phyloP scores from a whole-genome alignment of 805 yeast species.

The Metschnikowia santaceciliae region DNA sequence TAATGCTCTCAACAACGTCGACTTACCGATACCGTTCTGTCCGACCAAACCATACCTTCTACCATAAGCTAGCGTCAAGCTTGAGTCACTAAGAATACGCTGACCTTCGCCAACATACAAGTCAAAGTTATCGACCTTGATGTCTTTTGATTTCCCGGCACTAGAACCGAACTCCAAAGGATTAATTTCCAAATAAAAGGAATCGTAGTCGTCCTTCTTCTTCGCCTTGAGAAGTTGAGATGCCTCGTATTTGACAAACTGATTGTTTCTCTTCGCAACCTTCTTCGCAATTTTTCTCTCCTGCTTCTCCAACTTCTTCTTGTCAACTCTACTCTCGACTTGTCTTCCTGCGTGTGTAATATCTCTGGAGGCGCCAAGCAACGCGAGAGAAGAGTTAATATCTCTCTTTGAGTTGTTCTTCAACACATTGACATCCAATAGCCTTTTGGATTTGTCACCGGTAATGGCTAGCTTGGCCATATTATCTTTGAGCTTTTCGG shows the following conservation, averaged over 20 bases:
- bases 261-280: conserved; percentile 84
- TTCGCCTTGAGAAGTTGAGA: conserved; percentile 73
- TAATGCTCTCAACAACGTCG: conserved; percentile 85
- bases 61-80: conserved; percentile 84
- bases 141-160: conserved; percentile 97
- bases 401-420: conserved; percentile 61
- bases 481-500: conserved; percentile 56
- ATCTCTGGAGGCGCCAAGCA: conserved; percentile 74
- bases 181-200: conserved; percentile 90
- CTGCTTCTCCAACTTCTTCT: conserved; percentile 94
- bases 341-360: conserved; percentile 89
- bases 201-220: conserved; percentile 78
- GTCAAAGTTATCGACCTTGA: conserved; percentile 89
- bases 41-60: conserved; percentile 97
- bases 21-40: conserved; percentile 99
- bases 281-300: conserved; percentile 96
- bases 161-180: conserved; percentile 80
- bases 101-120: conserved; percentile 94
- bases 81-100: conserved; percentile 84
- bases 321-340: conserved; percentile 91
- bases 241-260: conserved; percentile 88
- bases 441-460: conserved; percentile 84
- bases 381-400: conserved; percentile 68
- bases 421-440: conserved; percentile 72
- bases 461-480: conserved; percentile 72